phyloP scores from a whole-genome alignment of 2,329 filamentous ascomycete species.

The Colletotrichum coccodes region DNA sequence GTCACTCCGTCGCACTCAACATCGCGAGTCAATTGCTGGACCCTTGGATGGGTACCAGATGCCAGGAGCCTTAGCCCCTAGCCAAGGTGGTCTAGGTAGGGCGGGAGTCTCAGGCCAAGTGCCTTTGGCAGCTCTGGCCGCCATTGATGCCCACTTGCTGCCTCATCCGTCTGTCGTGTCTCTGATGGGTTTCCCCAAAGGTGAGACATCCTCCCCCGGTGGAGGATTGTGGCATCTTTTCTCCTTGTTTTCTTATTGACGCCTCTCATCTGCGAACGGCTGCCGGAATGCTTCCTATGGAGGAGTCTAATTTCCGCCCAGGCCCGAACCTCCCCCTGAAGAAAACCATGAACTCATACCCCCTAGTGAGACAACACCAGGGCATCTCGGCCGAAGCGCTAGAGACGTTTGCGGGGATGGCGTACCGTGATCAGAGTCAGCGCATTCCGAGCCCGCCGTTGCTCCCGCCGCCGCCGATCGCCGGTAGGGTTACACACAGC shows the following conservation, averaged over 20 bases:
- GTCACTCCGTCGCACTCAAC: not conserved
- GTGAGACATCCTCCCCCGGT: constrained; percentile 11
- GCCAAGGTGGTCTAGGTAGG: constrained; percentile 17
- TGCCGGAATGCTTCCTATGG: not conserved
- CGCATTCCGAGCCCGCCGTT: constrained; percentile 23
- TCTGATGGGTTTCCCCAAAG: constrained; percentile 16
- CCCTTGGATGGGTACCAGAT: not conserved
- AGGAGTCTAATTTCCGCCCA: not conserved
- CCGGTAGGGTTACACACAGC: constrained; percentile 5
- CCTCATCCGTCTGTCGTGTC: constrained; percentile 14
- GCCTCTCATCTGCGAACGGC: constrained; percentile 28
- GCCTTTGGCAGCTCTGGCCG: constrained; percentile 20
- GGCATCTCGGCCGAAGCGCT: constrained; percentile 17
- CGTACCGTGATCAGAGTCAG: constrained; percentile 7
- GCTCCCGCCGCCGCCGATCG: constrained; percentile 27
- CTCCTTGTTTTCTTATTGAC: constrained; percentile 9
- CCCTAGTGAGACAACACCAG: constrained; percentile 3
- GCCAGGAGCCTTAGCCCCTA: constrained; percentile 11
- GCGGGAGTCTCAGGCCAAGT: constrained; percentile 22
- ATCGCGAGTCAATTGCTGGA: not conserved
- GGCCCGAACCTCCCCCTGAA: not conserved
- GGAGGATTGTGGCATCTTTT: constrained; percentile 11
- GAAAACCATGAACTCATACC: constrained; percentile 2
- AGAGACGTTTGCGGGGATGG: constrained; percentile 27
- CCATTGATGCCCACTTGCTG: not conserved